Conservation (phyloP, 495 filamentous ascomycete genomes). For the Copromyces sp. region DNA sequence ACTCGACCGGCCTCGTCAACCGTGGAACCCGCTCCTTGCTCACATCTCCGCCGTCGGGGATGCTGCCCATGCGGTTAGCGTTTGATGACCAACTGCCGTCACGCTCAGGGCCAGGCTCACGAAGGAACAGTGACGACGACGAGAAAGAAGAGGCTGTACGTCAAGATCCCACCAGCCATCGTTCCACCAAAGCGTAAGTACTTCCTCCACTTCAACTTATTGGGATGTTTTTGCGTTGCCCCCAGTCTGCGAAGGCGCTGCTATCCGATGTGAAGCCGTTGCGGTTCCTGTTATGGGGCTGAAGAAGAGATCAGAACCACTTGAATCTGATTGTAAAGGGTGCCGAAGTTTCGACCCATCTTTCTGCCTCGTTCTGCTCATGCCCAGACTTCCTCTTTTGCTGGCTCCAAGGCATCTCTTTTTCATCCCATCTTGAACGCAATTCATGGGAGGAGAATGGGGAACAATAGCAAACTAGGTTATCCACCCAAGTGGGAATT, state of each 20-base stretch:
- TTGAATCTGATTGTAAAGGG: neutral
- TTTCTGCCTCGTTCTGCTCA: neutral
- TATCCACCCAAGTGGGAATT: neutral
- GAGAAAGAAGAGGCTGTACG: slow-evolving; percentile 56
- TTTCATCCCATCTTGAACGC: neutral
- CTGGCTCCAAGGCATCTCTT: neutral
- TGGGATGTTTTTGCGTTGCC: neutral
- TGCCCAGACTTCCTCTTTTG: neutral
- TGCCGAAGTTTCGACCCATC: neutral
- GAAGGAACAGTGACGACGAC: slow-evolving; percentile 74
- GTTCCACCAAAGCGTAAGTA: slow-evolving; percentile 58
- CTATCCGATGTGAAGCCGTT: neutral
- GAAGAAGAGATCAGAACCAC: neutral
- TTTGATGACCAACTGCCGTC: slow-evolving; percentile 55
- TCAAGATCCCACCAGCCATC: slow-evolving; percentile 56
- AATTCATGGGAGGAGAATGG: neutral
- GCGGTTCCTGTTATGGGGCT: neutral
- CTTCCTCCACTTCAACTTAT: neutral
- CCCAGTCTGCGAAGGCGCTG: neutral
- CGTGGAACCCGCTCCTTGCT: slow-evolving; percentile 63
- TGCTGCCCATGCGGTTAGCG: slow-evolving; percentile 36
- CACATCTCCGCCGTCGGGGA: slow-evolving; percentile 48
- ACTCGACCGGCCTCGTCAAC: slow-evolving; percentile 67
- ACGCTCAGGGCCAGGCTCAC: slow-evolving; percentile 76
- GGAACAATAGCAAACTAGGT: neutral